Evolutionary conservation across 2,329 filamentous ascomycete genomes (phyloP).

Genomic region (Coniosporium tulheliwenetii): DNA sequence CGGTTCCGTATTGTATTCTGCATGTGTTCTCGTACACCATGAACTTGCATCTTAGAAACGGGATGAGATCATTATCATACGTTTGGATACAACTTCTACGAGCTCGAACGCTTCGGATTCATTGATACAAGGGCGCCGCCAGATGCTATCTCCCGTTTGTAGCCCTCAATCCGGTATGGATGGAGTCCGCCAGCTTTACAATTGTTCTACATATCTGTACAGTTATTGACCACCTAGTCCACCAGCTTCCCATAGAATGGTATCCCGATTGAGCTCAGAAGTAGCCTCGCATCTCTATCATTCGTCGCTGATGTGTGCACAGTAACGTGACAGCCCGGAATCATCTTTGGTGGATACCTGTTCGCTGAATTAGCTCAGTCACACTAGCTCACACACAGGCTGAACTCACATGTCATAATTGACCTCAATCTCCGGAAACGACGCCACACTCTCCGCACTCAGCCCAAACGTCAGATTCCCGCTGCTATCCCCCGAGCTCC

Average conservation of each 20-base stretch:
- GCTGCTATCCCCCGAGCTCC: constrained; percentile 65
- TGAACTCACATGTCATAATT: constrained; percentile 74
- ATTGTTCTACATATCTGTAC: not conserved
- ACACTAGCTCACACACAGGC: not conserved
- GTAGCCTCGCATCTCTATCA: constrained; percentile 67
- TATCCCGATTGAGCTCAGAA: constrained; percentile 56
- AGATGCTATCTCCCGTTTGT: too few relatives aligned
- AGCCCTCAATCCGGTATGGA: too few relatives aligned
- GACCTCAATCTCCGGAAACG: constrained; percentile 88
- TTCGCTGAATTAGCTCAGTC: constrained; percentile 37
- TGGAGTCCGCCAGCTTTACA: not conserved
- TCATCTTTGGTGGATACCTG: constrained; percentile 55
- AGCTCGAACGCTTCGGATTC: too few relatives aligned
- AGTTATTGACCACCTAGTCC: constrained; percentile 20
- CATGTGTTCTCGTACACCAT: too few relatives aligned
- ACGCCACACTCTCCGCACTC: constrained; percentile 54
- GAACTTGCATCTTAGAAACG: too few relatives aligned
- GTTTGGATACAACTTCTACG: too few relatives aligned
- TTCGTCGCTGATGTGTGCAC: constrained; percentile 74
- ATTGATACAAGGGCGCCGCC: too few relatives aligned
- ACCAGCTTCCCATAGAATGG: constrained; percentile 68
- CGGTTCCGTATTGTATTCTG: too few relatives aligned
- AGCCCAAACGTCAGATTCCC: constrained; percentile 83
- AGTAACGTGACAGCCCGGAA: constrained; percentile 71
- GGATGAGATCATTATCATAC: too few relatives aligned